phyloP scores from a whole-genome alignment of 106 monocot genomes.

The Dendrobium chrysotoxum region DNA sequence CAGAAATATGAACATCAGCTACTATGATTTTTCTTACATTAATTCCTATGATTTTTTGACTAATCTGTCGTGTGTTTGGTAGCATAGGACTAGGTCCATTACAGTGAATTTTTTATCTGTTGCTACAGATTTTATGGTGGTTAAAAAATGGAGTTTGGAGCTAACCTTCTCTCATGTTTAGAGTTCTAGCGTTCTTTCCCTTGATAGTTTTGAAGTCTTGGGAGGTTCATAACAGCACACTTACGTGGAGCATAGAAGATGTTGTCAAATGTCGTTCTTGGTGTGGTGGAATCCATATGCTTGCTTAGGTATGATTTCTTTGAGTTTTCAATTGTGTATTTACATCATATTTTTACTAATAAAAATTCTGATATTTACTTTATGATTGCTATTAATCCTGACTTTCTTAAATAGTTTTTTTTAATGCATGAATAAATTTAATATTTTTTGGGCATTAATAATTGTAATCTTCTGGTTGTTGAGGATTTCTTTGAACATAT shows the following conservation, averaged over 20 bases:
- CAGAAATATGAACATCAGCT: neutral
- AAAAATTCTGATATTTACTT: neutral
- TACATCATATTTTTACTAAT: neutral
- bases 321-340: neutral
- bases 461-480: neutral
- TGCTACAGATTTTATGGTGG: neutral
- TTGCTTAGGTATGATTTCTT: neutral
- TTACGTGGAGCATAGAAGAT: neutral
- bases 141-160: neutral
- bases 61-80: neutral
- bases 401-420: neutral
- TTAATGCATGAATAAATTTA: neutral
- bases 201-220: neutral
- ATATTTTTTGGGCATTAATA: neutral
- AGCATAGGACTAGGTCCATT: neutral
- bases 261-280: neutral
- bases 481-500: neutral
- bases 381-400: neutral
- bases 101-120: neutral
- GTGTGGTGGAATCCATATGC: neutral
- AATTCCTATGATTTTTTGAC: too few relatives aligned
- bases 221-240: neutral
- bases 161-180: neutral
- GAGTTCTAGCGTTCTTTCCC: neutral
- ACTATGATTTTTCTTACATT: too few relatives aligned